Base-by-base conservation (phyloP, 179 eudicot genomes). In the Heliamphora pulchella region DNA sequence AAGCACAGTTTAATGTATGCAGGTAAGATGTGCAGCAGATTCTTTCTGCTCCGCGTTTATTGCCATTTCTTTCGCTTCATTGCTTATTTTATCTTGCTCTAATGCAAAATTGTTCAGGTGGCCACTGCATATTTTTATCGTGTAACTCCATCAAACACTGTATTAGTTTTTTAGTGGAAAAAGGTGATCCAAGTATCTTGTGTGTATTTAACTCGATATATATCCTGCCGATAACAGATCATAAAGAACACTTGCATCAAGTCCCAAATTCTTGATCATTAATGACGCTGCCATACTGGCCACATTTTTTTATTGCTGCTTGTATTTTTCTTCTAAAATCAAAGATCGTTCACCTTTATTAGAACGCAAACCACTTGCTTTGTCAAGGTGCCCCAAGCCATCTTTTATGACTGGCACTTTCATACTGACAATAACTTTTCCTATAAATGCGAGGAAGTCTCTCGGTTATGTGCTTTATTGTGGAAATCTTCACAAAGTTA, bases 1-100 rank as follows among this genome's bases (percentile, higher is more conserved):
- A 92, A 91, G 71, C 86, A 88, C 51, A 93, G 99, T 47, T 80
- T 92, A 43, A 96, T 96, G 99, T 94, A 92, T 91, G 98, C 98
- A 79, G 97, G 98, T 95, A 90, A 65, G 39, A 39, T n/a, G 64
- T 68, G 57, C 54, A 22, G 57, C 69, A 59, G 54, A 61, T 71
- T 51, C 51, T 71, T 81, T 66, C 14, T 3, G 47, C 53, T 58
- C 61, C 61, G 43, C 7, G 1, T 20, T 68, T 11, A 44, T 5
- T 59, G 47, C n/a, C 39, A 39, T 72, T 67, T 82, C 75, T 55
- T 46, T 78, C 39, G 53, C 64, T 78, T 69, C 11, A 8, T 55
- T n/a, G 75, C 53, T 78, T 67, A 14, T 54, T 78, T 15, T 4
- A 67, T 17, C 41, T 18, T 50, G 50, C 80, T 48, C 5, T 48